Base-by-base conservation (phyloP, 371 early-diverging fungal species). In the Apophysomyces ossiformis region DNA sequence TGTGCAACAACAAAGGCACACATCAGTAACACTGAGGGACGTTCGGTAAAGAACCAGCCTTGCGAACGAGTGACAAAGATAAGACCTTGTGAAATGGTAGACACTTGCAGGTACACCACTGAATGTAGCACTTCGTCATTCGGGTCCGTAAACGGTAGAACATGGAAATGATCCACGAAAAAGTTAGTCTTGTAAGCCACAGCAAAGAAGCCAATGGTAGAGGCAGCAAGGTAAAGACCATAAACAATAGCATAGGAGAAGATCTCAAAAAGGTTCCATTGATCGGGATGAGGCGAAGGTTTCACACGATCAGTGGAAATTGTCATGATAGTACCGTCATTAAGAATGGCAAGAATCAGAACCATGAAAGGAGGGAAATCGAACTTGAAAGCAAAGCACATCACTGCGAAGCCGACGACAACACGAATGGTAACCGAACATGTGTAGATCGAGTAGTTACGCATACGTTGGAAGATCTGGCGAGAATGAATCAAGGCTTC, bases 381-480 rank as follows among this genome's bases (percentile, higher is more conserved):
- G 63, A 77, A 87, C 63, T 78, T 63, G 82, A 82, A 87, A 43
- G 85, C 85, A 60, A 80, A 87, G 70, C 72, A 70, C 73, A 87
- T 71, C 63, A 87, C 72, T 13, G 87, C 79, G 68, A 87, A 87
- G 70, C 85, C 85, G 45, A 87, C 78, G 59, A 87, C 87, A 46
- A 87, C 78, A 87, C 87, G 87, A 70, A 87, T 85, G 61, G 87
- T 87, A 60, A 87, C 84, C 11, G 87, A 84, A 74, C 87, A 87
- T 21, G 85, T 87, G 74, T 87, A 87, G 71, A 85, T 85, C 18
- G 87, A 81, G 71, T 87, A 87, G 67, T 82, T 77, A 68, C 79
- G 81, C 89, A 90, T 90, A 70, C 90, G 90, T 62, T 90, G 88
- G 84, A 90, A 90, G 70, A 90, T 88, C 80, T 86, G 86, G 59